Evolutionary conservation across 2,329 filamentous ascomycete genomes (phyloP).

Genomic region (Botrytis pseudocinerea): DNA sequence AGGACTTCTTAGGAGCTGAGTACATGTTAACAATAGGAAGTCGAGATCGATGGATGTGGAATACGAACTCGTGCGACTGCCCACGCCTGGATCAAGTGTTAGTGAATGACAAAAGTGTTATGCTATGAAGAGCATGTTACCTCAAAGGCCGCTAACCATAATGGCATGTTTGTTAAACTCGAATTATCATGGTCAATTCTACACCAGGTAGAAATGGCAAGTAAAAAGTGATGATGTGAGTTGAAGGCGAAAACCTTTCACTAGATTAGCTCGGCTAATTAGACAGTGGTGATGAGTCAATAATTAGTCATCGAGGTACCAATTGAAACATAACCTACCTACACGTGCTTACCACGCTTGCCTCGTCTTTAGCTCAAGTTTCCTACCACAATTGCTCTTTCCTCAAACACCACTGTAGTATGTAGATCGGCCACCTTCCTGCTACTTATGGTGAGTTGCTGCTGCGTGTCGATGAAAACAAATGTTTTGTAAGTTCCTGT

Average conservation of each 20-base stretch:
- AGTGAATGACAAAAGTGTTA: neutral
- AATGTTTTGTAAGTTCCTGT: slow-evolving; percentile 2
- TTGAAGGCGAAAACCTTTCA: slow-evolving; percentile 13
- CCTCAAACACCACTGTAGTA: neutral
- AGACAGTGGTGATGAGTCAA: neutral
- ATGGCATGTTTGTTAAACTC: slow-evolving; percentile 26
- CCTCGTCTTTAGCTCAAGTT: neutral
- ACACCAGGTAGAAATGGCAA: neutral
- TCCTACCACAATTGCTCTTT: neutral
- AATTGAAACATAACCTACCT: neutral
- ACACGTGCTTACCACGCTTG: slow-evolving; percentile 1
- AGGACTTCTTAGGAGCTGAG: slow-evolving; percentile 53
- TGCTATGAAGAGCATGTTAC: slow-evolving; percentile 30
- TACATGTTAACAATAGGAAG: slow-evolving; percentile 16
- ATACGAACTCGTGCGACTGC: slow-evolving; percentile 34
- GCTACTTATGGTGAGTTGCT: neutral
- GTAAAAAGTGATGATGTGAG: neutral
- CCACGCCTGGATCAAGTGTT: slow-evolving; percentile 32
- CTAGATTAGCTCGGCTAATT: neutral
- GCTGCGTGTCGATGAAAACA: neutral
- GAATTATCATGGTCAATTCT: slow-evolving; percentile 18
- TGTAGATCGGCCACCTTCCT: neutral
- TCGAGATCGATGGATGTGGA: neutral
- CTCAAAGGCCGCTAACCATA: slow-evolving; percentile 46
- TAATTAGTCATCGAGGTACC: neutral